These are phyloP conservation scores for Phytophthora idaei DNA, from an alignment of 352 stramenopile genomes.

Conservation along the genomic window DNA sequence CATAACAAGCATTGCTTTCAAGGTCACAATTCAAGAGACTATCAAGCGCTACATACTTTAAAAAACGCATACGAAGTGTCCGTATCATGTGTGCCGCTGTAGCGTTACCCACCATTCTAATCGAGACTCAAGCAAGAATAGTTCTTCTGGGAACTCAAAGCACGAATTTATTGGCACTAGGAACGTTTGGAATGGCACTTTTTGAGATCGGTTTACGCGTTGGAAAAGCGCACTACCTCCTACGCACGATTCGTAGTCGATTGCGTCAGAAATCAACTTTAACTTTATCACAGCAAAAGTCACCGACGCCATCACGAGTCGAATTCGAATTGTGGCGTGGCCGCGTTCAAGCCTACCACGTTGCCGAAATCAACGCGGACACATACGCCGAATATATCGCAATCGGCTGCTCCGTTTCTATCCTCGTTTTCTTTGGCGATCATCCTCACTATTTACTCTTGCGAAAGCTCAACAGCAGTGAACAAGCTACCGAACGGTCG, in stretches of 20 bases:
- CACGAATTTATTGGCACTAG: slow-evolving; percentile 16
- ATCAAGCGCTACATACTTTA: slow-evolving; percentile 35
- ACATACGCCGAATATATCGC: slow-evolving; percentile 52
- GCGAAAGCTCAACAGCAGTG: slow-evolving; percentile 3
- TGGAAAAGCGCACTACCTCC: slow-evolving; percentile 27
- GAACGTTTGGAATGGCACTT: slow-evolving; percentile 36
- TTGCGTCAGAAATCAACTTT: too few relatives aligned
- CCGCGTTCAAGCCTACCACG: slow-evolving; percentile 22
- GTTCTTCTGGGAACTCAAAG: slow-evolving; percentile 37
- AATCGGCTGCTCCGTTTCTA: slow-evolving; percentile 36
- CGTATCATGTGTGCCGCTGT: slow-evolving; percentile 43
- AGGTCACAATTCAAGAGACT: slow-evolving; percentile 42
- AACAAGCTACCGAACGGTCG: not conserved
- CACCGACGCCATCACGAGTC: not conserved
- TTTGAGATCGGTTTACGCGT: slow-evolving; percentile 36
- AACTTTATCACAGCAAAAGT: not conserved
- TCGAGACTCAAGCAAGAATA: slow-evolving; percentile 49
- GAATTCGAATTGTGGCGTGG: slow-evolving; percentile 23
- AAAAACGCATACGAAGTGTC: slow-evolving; percentile 32
- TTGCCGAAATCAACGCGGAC: slow-evolving; percentile 29
- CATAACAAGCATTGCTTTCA: slow-evolving; percentile 31
- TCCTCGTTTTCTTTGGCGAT: slow-evolving; percentile 37
- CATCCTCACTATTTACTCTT: slow-evolving; percentile 36
- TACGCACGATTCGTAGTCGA: slow-evolving; percentile 19
- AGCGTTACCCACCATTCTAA: slow-evolving; percentile 42